These are phyloP conservation scores for Aristolochia californica DNA, from an alignment of 164 flowering plant genomes.

Conservation along the genomic window DNA sequence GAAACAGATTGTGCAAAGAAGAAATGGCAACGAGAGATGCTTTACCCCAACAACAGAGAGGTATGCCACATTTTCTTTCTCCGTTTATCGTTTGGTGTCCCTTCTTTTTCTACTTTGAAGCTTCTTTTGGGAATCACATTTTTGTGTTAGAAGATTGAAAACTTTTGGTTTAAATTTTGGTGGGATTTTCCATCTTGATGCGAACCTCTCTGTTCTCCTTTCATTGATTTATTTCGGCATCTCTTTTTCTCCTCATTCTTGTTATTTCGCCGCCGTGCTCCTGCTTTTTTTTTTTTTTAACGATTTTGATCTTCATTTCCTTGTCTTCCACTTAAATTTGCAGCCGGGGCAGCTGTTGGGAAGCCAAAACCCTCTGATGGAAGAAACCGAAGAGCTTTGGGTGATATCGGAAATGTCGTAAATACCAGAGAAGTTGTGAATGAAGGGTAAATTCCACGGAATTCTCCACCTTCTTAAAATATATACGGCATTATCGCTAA, in stretches of 20 bases:
- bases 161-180: no score
- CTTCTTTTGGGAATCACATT: no score
- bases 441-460: slow-evolving; percentile 6
- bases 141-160: neutral
- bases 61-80: no score
- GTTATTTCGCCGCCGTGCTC: neutral
- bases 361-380: slow-evolving; percentile 45
- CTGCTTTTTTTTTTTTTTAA: neutral
- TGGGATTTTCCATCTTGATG: neutral
- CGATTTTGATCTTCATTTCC: neutral
- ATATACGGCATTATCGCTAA: neutral
- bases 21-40: slow-evolving; percentile 56
- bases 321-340: neutral
- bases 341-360: slow-evolving; percentile 36
- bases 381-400: slow-evolving; percentile 57
- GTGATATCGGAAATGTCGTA: slow-evolving; percentile 74
- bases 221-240: slow-evolving; percentile 2
- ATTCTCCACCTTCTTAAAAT: neutral
- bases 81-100: neutral
- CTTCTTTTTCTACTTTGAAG: neutral
- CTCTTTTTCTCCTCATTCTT: neutral
- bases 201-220: no score
- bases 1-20: neutral
- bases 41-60: slow-evolving; percentile 41
- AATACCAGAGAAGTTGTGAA: slow-evolving; percentile 30